A percentile compares a stretch with the other conserved stretches of the same genome.
phyloP scores from a whole-genome alignment of 768 basidiomycete species.

The Goffeauzyma gilvescens region DNA sequence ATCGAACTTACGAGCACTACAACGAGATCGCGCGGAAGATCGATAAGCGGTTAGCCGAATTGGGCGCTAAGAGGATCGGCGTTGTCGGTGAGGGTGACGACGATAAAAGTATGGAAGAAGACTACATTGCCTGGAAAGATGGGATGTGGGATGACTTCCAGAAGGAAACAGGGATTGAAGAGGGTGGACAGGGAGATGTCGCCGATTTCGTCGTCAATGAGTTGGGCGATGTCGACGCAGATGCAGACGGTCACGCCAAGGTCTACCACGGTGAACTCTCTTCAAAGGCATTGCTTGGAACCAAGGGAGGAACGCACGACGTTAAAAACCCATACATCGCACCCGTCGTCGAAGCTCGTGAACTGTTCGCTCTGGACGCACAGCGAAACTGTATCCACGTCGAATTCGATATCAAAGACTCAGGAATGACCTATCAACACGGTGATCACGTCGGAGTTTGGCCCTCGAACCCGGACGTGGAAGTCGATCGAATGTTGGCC shows the following conservation, averaged over 20 bases:
- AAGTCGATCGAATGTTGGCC: constrained; percentile 72
- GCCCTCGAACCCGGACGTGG: constrained; percentile 82
- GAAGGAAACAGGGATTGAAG: constrained; percentile 67
- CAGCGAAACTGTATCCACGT: constrained; percentile 86
- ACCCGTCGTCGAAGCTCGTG: constrained; percentile 53
- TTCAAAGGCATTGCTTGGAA: constrained; percentile 74
- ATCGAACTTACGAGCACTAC: constrained; percentile 67
- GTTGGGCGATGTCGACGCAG: constrained; percentile 48
- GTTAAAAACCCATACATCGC: constrained; percentile 93
- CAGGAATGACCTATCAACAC: constrained; percentile 95
- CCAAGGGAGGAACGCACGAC: constrained; percentile 79
- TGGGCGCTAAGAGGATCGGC: constrained; percentile 71
- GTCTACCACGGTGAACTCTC: constrained; percentile 93
- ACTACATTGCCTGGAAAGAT: constrained; percentile 98
- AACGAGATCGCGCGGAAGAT: constrained; percentile 69
- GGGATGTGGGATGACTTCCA: constrained; percentile 85
- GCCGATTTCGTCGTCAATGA: constrained; percentile 87
- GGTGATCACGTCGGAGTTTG: constrained; percentile 96
- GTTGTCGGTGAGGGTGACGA: constrained; percentile 91
- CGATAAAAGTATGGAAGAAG: constrained; percentile 99
- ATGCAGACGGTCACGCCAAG: no score
- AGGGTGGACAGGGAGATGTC: constrained; percentile 85
- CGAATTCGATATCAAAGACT: constrained; percentile 82
- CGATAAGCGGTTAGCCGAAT: constrained; percentile 51
- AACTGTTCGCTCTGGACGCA: constrained; percentile 56